Percentiles rank a stretch among this genome's conserved stretches.
These are phyloP conservation scores for Leishmania arabica DNA, from an alignment of 208 protist species.

Conservation along the genomic window DNA sequence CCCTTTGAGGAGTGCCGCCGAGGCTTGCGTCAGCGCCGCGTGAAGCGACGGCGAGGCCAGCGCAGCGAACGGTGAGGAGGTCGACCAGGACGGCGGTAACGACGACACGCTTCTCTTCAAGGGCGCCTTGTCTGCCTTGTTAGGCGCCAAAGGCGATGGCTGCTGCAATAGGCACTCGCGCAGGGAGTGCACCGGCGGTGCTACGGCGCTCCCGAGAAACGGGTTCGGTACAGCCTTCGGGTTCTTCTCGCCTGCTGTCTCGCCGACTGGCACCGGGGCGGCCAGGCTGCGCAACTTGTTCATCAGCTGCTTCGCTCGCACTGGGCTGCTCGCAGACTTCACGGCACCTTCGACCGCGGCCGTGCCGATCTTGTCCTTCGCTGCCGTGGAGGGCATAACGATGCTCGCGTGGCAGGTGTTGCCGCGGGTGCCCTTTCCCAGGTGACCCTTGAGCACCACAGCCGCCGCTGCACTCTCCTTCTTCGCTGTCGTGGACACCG, in stretches of 20 bases:
- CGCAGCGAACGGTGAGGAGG: constrained; percentile 20
- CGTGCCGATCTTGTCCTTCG: not conserved
- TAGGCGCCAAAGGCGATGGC: not conserved
- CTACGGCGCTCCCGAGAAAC: not conserved
- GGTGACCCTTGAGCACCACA: constrained; percentile 9
- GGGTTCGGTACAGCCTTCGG: not conserved
- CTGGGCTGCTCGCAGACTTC: not conserved
- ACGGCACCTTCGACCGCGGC: not conserved
- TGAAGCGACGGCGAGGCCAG: constrained; percentile 21
- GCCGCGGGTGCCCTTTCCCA: not conserved
- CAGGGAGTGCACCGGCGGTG: not conserved
- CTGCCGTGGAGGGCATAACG: not conserved
- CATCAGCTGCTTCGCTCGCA: constrained; percentile 18
- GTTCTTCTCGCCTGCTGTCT: not conserved
- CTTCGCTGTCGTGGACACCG: not conserved
- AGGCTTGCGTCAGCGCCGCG: constrained; percentile 5
- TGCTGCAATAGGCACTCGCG: not conserved
- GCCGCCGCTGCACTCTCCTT: constrained; percentile 18
- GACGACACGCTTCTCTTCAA: not conserved
- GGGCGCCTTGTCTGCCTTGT: not conserved
- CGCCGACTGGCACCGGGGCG: constrained; percentile 24
- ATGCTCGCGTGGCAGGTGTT: not conserved
- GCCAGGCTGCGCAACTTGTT: constrained; percentile 23
- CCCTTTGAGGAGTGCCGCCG: not conserved
- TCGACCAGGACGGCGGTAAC: constrained; percentile 29